Base-by-base conservation (phyloP, 495 filamentous ascomycete species). In the Hypoxylon intermedium region DNA sequence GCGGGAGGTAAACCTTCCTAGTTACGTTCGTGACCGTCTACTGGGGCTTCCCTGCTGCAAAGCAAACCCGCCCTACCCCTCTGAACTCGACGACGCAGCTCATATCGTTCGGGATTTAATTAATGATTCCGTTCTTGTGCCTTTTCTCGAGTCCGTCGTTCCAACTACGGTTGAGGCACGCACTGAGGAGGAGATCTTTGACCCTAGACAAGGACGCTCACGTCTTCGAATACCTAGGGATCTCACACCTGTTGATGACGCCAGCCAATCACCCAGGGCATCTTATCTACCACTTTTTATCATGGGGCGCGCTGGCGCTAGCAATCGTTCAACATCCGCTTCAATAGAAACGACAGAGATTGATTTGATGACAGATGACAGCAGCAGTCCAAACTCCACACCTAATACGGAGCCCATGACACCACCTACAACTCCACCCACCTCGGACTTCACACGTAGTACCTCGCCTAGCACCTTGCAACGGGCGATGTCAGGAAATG, bases 21-120 rank as follows among this genome's bases (percentile, higher is more conserved):
- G 87, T 30, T 83, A 88, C 58, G 90, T 97, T 24, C 89, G 95
- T 3, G 90, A 97, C 65, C 79, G 82, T 13, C 78, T 99, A 23
- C 77, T 99, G 12, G 79, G 79, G 9, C 79, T 91, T 41, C 79
- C 85, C 5, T 80, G 82, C 30, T 72, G 77, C 7, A 52, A 43
- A 13, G 69, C 79, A n/a, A 75, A 77, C 2, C 91, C 95, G 5
- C 95, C 94, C 0, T 71, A 81, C 16, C 95, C 94, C 3, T 82
- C 88, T 43, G 83, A 85, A 26, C 80, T 99, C 19, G 91, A 95
- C 65, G 79, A 87, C n/a, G 94, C 94, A n/a, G 91, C 94, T 13
- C 82, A 86, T 53, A 93, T 95, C 47, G 89, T 96, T 12, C 91
- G 92, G 70, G 93, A 98, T 54, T 76, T 99, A 56, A 98, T 99